Conservation (phyloP, 768 basidiomycete genomes). For the Lentinula raphanica region DNA sequence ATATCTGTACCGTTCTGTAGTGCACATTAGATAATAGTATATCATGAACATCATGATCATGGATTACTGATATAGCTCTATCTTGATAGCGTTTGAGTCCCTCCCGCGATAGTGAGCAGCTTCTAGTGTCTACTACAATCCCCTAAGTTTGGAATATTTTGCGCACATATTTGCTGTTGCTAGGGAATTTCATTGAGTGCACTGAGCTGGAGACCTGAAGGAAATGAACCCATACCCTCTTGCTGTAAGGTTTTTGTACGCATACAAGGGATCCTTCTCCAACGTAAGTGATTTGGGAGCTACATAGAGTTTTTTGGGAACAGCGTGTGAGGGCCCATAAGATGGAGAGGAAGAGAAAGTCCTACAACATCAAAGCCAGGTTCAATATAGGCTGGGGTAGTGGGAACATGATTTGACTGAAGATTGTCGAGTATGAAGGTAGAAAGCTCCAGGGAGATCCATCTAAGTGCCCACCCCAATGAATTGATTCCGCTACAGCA, state of each 20-base stretch:
- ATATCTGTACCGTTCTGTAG: background rate
- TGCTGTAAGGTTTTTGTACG: slow-evolving; percentile 95
- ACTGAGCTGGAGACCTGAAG: slow-evolving; percentile 68
- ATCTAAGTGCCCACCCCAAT: too few relatives aligned
- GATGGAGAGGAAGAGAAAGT: slow-evolving; percentile 85
- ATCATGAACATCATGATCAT: background rate
- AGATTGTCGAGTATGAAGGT: slow-evolving; percentile 28
- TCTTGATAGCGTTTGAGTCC: too few relatives aligned
- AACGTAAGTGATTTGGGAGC: slow-evolving; percentile 68
- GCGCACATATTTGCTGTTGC: slow-evolving; percentile 76
- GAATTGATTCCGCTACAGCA: too few relatives aligned
- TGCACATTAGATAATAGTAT: background rate
- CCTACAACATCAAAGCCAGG: slow-evolving; percentile 99
- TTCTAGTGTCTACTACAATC: slow-evolving; percentile 90
- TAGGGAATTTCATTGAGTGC: slow-evolving; percentile 90
- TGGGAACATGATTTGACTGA: slow-evolving; percentile 84
- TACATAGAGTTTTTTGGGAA: slow-evolving; percentile 29
- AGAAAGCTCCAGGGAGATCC: background rate
- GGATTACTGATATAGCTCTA: too few relatives aligned
- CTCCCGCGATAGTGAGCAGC: slow-evolving; percentile 60
- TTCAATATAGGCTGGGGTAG: slow-evolving; percentile 98
- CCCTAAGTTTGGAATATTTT: slow-evolving; percentile 64
- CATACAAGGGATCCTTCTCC: slow-evolving; percentile 90
- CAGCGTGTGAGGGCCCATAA: slow-evolving; percentile 58
- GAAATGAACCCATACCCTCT: slow-evolving; percentile 75